Conservation (phyloP, 2,329 filamentous ascomycete genomes). For the Xylariaceae sp. region DNA sequence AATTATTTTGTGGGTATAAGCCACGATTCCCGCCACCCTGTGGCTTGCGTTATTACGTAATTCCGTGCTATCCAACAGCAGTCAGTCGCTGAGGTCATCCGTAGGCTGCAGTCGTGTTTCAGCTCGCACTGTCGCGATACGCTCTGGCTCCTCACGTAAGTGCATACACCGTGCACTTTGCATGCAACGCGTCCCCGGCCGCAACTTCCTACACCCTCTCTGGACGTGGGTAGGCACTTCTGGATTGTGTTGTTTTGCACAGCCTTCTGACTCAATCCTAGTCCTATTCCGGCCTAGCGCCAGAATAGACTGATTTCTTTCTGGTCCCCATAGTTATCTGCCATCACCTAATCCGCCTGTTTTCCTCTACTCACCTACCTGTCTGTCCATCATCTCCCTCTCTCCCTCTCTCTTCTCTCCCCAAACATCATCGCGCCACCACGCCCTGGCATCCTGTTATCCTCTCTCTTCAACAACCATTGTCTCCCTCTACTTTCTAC, state of each 20-base stretch:
- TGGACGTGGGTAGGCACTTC: neutral
- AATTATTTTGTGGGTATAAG: no score
- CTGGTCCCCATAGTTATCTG: conserved; percentile 29
- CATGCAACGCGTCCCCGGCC: neutral
- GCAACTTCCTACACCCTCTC: neutral
- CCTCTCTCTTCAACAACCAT: conserved; percentile 5
- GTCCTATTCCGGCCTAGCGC: conserved; percentile 8
- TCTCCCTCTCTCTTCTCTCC: conserved; percentile 13
- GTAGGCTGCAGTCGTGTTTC: no score
- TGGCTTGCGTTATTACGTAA: no score
- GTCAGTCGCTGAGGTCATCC: no score
- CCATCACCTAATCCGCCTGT: conserved; percentile 23
- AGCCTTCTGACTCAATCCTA: conserved; percentile 20
- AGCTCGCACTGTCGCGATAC: no score
- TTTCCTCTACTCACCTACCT: conserved; percentile 10
- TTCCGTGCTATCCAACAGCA: no score
- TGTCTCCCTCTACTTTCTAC: conserved; percentile 7
- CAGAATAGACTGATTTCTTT: conserved; percentile 27
- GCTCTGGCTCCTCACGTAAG: neutral
- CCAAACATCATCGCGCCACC: conserved; percentile 7
- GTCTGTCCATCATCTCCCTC: conserved; percentile 7
- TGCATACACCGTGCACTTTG: neutral
- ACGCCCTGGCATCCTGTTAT: conserved; percentile 17
- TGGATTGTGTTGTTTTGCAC: conserved; percentile 5
- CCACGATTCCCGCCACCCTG: no score